Percentiles rank a stretch among this genome's conserved stretches.
phyloP scores from a whole-genome alignment of 2,329 filamentous ascomycete species.

The Alternaria triticimaculans region DNA sequence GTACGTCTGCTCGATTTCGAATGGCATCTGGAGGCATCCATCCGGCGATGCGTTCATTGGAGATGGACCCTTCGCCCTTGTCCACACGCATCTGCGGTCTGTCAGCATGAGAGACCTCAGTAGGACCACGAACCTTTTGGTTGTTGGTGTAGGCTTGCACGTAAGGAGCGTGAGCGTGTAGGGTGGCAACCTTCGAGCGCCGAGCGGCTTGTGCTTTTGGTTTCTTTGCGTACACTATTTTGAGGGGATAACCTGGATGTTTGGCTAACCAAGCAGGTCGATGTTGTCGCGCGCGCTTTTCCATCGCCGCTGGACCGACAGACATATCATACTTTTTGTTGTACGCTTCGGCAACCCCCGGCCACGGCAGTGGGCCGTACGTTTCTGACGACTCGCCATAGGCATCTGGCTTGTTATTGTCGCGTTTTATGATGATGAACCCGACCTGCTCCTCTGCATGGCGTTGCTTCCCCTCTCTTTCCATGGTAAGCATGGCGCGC shows the following conservation, averaged over 20 bases:
- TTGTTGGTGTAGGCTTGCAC: background rate
- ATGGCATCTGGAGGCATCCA: constrained; percentile 10
- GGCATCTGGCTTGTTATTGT: constrained; percentile 18
- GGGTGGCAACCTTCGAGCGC: background rate
- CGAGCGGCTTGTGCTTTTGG: background rate
- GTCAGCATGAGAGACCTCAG: background rate
- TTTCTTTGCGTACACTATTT: constrained; percentile 15
- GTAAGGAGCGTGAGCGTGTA: background rate
- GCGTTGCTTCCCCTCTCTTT: background rate
- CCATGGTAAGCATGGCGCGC: background rate
- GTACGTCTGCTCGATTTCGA: constrained; percentile 8
- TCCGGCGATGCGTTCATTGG: background rate
- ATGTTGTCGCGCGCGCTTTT: constrained; percentile 17
- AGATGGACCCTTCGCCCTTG: background rate
- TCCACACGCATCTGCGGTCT: background rate
- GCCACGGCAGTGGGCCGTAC: constrained; percentile 6
- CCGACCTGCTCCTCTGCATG: constrained; percentile 10
- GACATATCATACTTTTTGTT: constrained; percentile 10
- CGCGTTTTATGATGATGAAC: constrained; percentile 19
- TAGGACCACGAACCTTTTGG: background rate
- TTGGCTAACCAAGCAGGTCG: constrained; percentile 6
- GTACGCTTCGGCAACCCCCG: constrained; percentile 12
- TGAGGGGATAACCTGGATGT: constrained; percentile 8
- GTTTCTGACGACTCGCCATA: constrained; percentile 15
- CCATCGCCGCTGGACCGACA: constrained; percentile 11